Base-by-base conservation (phyloP, 306 rosid species). In the Casuarina cunninghamiana region DNA sequence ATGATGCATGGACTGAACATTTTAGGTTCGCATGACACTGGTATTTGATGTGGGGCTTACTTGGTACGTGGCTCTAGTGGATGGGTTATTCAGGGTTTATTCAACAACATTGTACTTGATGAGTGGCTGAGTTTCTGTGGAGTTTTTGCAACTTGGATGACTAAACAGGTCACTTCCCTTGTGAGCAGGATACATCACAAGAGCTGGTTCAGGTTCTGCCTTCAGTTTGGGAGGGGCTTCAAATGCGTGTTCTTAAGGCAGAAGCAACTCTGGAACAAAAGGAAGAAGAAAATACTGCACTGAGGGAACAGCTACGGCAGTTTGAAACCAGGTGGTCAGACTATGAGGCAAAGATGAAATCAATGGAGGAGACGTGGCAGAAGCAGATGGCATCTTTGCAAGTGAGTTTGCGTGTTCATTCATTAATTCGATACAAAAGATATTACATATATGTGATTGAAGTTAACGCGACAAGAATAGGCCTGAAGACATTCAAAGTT, bases 351-450 rank as follows among this genome's bases (percentile, higher is more conserved):
- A 96, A 83, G 92, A 93, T 96, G 99, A 93, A 90, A 84, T 80
- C 96, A 60, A 91, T 91, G 99, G 98, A 96, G 86, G 97, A 93
- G 15, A 81, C 79, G 87, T 96, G 98, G 98, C 97, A 93, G 87
- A 91, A 81, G 83, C 98, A 96, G 85, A 96, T 91, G 99, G 69
- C 84, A 38, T 96, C 99, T 78, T 87, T 96, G 91, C 99, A 96
- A 75, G 99, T 96, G 85, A 83, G 96, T 87, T 82, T 82, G 77
- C 74, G 49, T 74, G 77, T 80, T 66, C 71, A 70, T 79, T 44
- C 21, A 76, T 49, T 13, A 62, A 7, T 76, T 80, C 76, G 45
- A 57, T 60, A 62, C 73, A 70, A 16, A 58, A 58, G 42, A 12
- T 61, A 19, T 16, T 51, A 51, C 6, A 51, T 51, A 58, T 21